Evolutionary conservation across 2,329 filamentous ascomycete species (phyloP).

Genomic region (Alternaria arbusti): DNA sequence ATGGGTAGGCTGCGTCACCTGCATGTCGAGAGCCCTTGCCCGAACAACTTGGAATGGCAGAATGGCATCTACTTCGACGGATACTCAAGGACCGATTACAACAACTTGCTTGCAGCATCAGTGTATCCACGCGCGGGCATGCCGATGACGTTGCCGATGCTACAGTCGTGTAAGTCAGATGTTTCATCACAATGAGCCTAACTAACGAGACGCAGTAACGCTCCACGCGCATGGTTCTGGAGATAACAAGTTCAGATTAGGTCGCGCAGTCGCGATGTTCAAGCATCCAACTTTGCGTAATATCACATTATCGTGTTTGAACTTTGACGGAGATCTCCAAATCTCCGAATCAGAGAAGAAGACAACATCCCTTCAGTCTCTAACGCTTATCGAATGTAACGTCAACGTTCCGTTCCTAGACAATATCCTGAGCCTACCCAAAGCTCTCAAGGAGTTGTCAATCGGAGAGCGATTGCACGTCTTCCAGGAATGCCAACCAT

Average conservation of each 20-base stretch:
- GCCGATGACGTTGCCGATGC: constrained; percentile 27
- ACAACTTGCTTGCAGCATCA: constrained; percentile 34
- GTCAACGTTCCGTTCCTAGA: constrained; percentile 37
- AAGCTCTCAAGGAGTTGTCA: constrained; percentile 38
- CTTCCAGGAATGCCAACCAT: constrained; percentile 34
- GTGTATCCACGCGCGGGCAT: constrained; percentile 27
- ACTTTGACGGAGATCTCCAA: constrained; percentile 29
- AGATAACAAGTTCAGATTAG: constrained; percentile 36
- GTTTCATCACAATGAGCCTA: not conserved
- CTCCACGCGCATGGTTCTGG: constrained; percentile 41
- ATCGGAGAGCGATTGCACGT: constrained; percentile 42
- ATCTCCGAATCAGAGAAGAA: constrained; percentile 24
- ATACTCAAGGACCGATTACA: constrained; percentile 40
- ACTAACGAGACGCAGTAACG: constrained; percentile 33
- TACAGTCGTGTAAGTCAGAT: constrained; percentile 40
- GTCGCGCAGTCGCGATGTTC: constrained; percentile 37
- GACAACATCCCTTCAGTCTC: constrained; percentile 37
- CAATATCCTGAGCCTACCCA: constrained; percentile 39
- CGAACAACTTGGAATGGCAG: constrained; percentile 44
- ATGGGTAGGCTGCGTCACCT: constrained; percentile 40
- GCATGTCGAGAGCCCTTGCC: constrained; percentile 44
- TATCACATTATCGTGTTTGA: constrained; percentile 43
- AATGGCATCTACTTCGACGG: constrained; percentile 30
- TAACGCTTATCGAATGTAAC: constrained; percentile 48
- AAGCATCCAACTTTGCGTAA: constrained; percentile 40